Base-by-base conservation (phyloP, 352 stramenopile species). In the Phytophthora melonis region DNA sequence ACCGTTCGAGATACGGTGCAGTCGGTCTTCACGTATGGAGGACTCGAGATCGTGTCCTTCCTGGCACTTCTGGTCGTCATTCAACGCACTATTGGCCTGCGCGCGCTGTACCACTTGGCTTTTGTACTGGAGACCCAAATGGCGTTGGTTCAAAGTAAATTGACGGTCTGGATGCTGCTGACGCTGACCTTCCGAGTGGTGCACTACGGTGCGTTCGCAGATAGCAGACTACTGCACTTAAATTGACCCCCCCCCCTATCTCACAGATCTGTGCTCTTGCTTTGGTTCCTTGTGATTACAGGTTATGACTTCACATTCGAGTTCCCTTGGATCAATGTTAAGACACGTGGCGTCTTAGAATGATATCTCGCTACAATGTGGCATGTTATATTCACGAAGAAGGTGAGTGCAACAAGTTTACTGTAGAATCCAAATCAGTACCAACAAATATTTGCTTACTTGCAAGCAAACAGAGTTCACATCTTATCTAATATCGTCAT, bases 21-120 rank as follows among this genome's bases (percentile, higher is more conserved):
- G 16, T 61, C 69, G 11, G 63, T 77, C n/a, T 67, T 71, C 14
- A 7, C 77, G 18, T 78, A 82, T 43, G 59, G 54, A 4, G 9
- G 74, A 5, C 39, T 81, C 30, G 70, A 83, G 52, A 57, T 65
- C 14, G 32, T 34, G 5, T 82, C 74, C 7, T 75, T 79, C 6
- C 1, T 75, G 5, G 43, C 49, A 3, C 45, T 78, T 16, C 14
- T 58, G 2, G 3, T 64, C 13, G 19, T 69, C 2, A 57, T 74
- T 6, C 41, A 65, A 30, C 61, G 57, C 9, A 47, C 21, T 4
- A 43, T 74, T 4, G 23, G 59, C 11, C 47, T 79, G 25, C 62
- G 67, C 13, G 36, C 58, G 5, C 36, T 79, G 3, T 70, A 82
- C 39, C 60, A 77, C 16, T 39, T 79, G 4, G 66, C 67, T 1